Conservation (phyloP, 1,284 basidiomycete genomes). For the Ceratobasidium sp. region DNA sequence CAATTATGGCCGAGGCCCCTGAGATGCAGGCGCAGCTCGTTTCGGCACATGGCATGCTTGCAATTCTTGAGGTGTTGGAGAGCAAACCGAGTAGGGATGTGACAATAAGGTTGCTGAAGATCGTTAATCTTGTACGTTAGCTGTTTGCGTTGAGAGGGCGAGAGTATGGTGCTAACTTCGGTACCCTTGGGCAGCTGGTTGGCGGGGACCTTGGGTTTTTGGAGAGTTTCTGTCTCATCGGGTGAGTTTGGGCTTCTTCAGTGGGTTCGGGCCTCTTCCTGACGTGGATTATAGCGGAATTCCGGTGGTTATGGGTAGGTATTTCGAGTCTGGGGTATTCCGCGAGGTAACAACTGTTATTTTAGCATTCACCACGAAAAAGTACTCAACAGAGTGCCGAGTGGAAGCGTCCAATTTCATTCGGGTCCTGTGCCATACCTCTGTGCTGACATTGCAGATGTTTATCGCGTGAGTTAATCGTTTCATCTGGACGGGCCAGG, state of each 20-base stretch:
- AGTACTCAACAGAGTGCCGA: constrained; percentile 91
- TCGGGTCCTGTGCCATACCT: constrained; percentile 90
- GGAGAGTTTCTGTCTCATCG: constrained; percentile 95
- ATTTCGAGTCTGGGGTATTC: neutral
- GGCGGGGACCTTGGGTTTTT: constrained; percentile 85
- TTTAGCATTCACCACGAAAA: constrained; percentile 90
- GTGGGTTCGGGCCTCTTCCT: constrained; percentile 11
- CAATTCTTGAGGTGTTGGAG: constrained; percentile 92
- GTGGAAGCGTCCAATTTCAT: constrained; percentile 97
- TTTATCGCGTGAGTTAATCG: constrained; percentile 84
- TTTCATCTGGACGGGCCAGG: constrained; percentile 48
- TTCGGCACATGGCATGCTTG: constrained; percentile 92
- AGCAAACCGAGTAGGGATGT: constrained; percentile 82
- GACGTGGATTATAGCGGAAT: constrained; percentile 69
- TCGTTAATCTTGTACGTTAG: constrained; percentile 83
- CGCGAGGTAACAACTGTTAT: neutral
- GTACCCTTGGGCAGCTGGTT: constrained; percentile 71
- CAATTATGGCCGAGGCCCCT: constrained; percentile 81
- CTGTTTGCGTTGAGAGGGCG: constrained; percentile 16
- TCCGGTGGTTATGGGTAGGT: constrained; percentile 88
- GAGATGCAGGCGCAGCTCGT: constrained; percentile 92
- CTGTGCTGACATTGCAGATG: constrained; percentile 94
- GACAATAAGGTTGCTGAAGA: constrained; percentile 82
- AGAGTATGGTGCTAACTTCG: constrained; percentile 19
- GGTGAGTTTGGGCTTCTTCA: constrained; percentile 60